Percentiles rank a stretch among this genome's conserved stretches.
Conservation (phyloP, 1,284 basidiomycete genomes). For the Puccinia brachypodii region DNA sequence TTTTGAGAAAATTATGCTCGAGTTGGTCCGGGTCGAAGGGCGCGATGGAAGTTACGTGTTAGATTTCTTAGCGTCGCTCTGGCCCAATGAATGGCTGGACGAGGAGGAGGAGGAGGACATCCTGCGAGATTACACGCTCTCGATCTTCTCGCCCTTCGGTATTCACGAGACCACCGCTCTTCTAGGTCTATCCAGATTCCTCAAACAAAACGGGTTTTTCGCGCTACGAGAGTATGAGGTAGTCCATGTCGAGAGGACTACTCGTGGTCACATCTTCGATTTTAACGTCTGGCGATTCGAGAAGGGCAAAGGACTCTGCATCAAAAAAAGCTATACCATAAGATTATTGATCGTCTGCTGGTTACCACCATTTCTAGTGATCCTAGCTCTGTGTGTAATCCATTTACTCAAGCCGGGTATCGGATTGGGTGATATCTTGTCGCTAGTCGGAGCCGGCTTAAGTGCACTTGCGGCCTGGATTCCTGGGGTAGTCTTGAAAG, state of each 20-base stretch:
- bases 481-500: slow-evolving; percentile 1
- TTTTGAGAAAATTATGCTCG: background rate
- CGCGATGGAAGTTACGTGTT: slow-evolving; percentile 3
- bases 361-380: slow-evolving; percentile 13
- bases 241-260: background rate
- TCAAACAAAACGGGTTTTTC: background rate
- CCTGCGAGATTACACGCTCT: background rate
- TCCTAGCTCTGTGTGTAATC: background rate
- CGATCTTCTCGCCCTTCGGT: slow-evolving; percentile 9
- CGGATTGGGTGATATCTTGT: background rate
- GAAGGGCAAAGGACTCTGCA: background rate
- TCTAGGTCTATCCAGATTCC: background rate
- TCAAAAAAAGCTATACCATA: background rate
- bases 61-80: slow-evolving; percentile 9
- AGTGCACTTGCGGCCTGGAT: slow-evolving; percentile 19
- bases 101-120: background rate
- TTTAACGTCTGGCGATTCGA: slow-evolving; percentile 11
- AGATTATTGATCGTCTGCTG: slow-evolving; percentile 7
- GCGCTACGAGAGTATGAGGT: background rate
- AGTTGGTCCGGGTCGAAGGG: slow-evolving; percentile 3
- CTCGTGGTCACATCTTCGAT: background rate
- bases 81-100: slow-evolving; percentile 2
- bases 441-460: slow-evolving; percentile 8
- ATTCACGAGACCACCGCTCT: background rate
- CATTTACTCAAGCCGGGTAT: slow-evolving; percentile 4